Conservation (phyloP, 2,329 filamentous ascomycete species). For the Penicillium capsulatum region DNA sequence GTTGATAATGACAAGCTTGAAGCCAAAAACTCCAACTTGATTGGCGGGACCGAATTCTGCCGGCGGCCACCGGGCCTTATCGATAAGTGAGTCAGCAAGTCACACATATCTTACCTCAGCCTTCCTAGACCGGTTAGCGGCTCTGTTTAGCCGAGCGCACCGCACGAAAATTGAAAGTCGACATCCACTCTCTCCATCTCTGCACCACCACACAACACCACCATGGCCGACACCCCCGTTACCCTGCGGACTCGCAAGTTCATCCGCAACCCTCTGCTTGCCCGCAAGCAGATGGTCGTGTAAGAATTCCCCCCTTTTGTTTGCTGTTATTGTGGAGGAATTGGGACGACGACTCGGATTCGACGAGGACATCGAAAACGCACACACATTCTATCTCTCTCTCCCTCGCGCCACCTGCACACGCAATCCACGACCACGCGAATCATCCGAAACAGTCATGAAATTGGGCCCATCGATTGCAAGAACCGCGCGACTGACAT, state of each 20-base stretch:
- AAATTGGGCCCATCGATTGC: background rate
- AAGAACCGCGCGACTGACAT: conserved; percentile 21
- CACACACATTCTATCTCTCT: background rate
- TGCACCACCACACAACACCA: conserved; percentile 41
- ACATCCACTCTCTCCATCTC: conserved; percentile 21
- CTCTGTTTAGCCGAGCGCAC: conserved; percentile 41
- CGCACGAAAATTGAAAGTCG: conserved; percentile 40
- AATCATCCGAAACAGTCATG: background rate
- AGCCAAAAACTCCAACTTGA: background rate
- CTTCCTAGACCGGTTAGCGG: conserved; percentile 28
- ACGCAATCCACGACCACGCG: background rate
- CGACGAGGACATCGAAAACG: conserved; percentile 1
- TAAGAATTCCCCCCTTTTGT: conserved; percentile 54
- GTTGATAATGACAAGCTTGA: background rate
- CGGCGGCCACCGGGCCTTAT: too few species aligned
- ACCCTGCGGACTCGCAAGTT: conserved; percentile 99
- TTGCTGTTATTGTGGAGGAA: conserved; percentile 11
- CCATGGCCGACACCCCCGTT: conserved; percentile 79
- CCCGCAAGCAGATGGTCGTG: conserved; percentile 99
- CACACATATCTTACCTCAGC: conserved; percentile 11
- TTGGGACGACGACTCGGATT: background rate
- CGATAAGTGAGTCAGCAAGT: conserved; percentile 2
- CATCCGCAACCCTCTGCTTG: conserved; percentile 99
- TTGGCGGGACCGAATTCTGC: background rate
- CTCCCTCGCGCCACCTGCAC: conserved; percentile 10